Conservation (phyloP, 2,329 filamentous ascomycete species). For the Trichoderma koningiopsis region DNA sequence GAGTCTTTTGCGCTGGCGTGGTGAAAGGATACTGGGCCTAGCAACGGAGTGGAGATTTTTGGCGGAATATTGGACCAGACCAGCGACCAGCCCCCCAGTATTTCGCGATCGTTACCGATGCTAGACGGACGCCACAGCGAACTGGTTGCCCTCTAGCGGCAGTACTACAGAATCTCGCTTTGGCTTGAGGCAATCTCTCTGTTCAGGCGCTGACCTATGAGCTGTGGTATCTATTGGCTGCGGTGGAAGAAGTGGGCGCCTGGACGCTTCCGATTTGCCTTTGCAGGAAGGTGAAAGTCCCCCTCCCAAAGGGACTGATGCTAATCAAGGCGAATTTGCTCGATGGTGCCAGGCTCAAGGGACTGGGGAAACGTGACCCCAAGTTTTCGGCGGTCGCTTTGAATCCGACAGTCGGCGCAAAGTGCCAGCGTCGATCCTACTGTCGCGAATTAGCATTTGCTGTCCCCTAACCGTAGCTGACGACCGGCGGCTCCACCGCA, state of each 20-base stretch:
- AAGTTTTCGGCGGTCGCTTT: not conserved
- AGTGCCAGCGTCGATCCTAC: conserved; percentile 6
- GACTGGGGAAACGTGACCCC: conserved; percentile 11
- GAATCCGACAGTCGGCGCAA: conserved; percentile 19
- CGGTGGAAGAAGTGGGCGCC: not conserved
- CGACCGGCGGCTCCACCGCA: conserved; percentile 4
- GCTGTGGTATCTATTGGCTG: not conserved
- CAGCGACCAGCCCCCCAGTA: conserved; percentile 20
- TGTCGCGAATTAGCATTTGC: not conserved
- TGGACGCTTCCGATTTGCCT: not conserved
- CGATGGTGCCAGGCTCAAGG: not conserved
- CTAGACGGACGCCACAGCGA: conserved; percentile 18
- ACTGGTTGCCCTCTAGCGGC: not conserved
- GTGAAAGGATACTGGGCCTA: not conserved
- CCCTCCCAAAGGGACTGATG: not conserved
- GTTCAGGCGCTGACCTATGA: not conserved
- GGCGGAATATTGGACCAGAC: conserved; percentile 25
- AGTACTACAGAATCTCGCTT: not conserved
- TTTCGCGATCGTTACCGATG: conserved; percentile 20
- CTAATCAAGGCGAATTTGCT: not conserved
- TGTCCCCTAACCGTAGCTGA: not conserved
- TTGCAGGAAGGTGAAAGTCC: not conserved
- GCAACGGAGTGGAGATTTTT: conserved; percentile 13
- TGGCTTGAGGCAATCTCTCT: not conserved
- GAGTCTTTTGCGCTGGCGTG: conserved; percentile 13